Percentiles rank a stretch among this genome's conserved stretches.
Evolutionary conservation across 208 protist species (phyloP).

Genomic region (Trypanosoma boissoni): DNA sequence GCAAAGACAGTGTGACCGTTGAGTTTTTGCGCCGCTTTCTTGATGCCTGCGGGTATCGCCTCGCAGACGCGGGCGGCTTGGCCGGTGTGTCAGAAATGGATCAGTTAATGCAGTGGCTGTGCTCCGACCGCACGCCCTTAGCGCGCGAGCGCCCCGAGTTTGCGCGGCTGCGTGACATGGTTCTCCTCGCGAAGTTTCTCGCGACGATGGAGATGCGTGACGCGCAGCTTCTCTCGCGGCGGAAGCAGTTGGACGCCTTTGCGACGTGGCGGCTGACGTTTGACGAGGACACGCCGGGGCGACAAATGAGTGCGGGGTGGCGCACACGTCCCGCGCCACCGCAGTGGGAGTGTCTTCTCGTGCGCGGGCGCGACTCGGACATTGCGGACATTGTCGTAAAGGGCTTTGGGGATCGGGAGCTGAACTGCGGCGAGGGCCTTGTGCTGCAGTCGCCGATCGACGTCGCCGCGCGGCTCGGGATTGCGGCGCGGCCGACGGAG

Average conservation of each 20-base stretch:
- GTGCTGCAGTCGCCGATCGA: slow-evolving; percentile 72
- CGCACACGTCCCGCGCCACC: slow-evolving; percentile 43
- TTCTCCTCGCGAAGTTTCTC: slow-evolving; percentile 70
- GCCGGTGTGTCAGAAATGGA: slow-evolving; percentile 61
- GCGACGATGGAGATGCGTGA: slow-evolving; percentile 82
- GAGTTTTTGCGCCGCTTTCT: slow-evolving; percentile 56
- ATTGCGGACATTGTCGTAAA: slow-evolving; percentile 73
- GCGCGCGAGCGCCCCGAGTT: slow-evolving; percentile 66
- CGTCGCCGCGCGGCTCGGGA: slow-evolving; percentile 45
- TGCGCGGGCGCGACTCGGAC: slow-evolving; percentile 76
- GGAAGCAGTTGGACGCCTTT: slow-evolving; percentile 54
- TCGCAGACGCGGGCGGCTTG: background rate
- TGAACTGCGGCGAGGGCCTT: slow-evolving; percentile 72
- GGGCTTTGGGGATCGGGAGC: slow-evolving; percentile 73
- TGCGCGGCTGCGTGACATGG: slow-evolving; percentile 59
- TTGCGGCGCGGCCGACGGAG: slow-evolving; percentile 56
- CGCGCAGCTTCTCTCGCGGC: slow-evolving; percentile 54
- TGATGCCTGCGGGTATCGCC: slow-evolving; percentile 47
- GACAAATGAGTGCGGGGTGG: slow-evolving; percentile 76
- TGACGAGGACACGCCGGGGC: slow-evolving; percentile 66
- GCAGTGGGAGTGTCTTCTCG: slow-evolving; percentile 69
- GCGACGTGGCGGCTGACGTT: slow-evolving; percentile 74
- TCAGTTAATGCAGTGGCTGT: slow-evolving; percentile 73
- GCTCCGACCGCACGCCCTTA: slow-evolving; percentile 44
- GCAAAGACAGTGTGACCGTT: slow-evolving; percentile 57